A percentile compares a stretch with the other conserved stretches of the same genome.
Evolutionary conservation across 2,329 filamentous ascomycete genomes (phyloP).

Genomic region (Fusarium sp.): DNA sequence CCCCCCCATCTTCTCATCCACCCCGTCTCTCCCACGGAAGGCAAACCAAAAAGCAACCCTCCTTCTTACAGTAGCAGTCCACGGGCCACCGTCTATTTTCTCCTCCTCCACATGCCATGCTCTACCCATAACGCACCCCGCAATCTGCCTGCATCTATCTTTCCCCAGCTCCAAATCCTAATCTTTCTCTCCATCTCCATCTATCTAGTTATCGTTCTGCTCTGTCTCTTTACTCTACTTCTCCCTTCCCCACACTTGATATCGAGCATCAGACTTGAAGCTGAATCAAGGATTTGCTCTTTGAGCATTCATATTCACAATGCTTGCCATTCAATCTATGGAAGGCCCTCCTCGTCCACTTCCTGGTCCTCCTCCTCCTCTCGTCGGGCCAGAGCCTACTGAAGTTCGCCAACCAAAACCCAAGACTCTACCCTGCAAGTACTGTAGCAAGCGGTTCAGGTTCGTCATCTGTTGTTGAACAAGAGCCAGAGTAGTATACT

Average conservation of each 20-base stretch:
- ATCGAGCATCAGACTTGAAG: conserved; percentile 9
- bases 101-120: conserved; percentile 41
- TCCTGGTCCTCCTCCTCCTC: conserved; percentile 37
- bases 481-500: conserved; percentile 22
- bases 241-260: conserved; percentile 30
- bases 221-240: conserved; percentile 25
- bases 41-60: conserved; percentile 18
- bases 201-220: conserved; percentile 28
- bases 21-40: conserved; percentile 14
- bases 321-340: conserved; percentile 64
- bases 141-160: conserved; percentile 42
- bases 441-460: conserved; percentile 71
- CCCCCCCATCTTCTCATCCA: neutral
- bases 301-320: conserved; percentile 46
- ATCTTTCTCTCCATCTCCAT: conserved; percentile 32
- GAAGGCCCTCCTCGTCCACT: conserved; percentile 54
- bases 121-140: conserved; percentile 43
- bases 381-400: conserved; percentile 55
- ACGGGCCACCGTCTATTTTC: conserved; percentile 41
- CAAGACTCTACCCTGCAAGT: conserved; percentile 70
- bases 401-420: conserved; percentile 67
- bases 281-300: conserved; percentile 24
- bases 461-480: conserved; percentile 48
- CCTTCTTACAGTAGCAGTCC: conserved; percentile 22
- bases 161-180: conserved; percentile 40